A percentile compares a stretch with the other conserved stretches of the same genome.
These are phyloP conservation scores for Coniochaeta sp. DNA, from an alignment of 2,329 filamentous ascomycete genomes.

Conservation along the genomic window DNA sequence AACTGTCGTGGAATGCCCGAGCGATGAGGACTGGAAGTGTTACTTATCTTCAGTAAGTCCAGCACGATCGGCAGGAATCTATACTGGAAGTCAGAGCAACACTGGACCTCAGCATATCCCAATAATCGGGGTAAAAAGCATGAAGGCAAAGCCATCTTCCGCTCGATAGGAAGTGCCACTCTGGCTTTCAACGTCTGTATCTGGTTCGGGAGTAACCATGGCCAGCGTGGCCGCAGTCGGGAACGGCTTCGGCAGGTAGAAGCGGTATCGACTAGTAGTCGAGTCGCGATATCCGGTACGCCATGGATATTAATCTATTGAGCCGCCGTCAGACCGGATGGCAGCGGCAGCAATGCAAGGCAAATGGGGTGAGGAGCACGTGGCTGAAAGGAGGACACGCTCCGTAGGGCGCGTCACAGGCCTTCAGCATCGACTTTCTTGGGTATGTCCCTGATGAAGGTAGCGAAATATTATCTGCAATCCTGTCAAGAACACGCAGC, in stretches of 20 bases:
- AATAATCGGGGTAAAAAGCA: not conserved
- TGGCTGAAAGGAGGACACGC: not conserved
- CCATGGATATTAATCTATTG: not conserved
- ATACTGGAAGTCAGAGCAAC: not conserved
- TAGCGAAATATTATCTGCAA: no score
- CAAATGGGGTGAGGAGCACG: not conserved
- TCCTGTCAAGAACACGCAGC: no score
- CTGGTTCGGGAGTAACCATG: not conserved
- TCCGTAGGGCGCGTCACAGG: not conserved
- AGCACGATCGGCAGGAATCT: not conserved
- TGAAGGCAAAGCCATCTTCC: not conserved
- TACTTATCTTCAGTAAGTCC: not conserved
- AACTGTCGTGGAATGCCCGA: not conserved
- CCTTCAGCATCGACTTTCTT: not conserved
- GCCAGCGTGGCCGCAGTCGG: not conserved
- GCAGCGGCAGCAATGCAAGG: not conserved
- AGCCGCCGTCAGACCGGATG: not conserved
- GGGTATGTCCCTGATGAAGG: not conserved
- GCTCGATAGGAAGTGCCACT: not conserved
- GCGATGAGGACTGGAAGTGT: not conserved
- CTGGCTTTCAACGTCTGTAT: not conserved
- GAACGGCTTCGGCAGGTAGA: not conserved
- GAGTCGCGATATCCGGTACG: not conserved
- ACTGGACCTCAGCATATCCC: not conserved
- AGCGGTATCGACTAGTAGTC: not conserved